Evolutionary conservation across 2,329 filamentous ascomycete species (phyloP), one percentile per base, ranked within the genome.

Genomic region (Penicillium sp.): DNA sequence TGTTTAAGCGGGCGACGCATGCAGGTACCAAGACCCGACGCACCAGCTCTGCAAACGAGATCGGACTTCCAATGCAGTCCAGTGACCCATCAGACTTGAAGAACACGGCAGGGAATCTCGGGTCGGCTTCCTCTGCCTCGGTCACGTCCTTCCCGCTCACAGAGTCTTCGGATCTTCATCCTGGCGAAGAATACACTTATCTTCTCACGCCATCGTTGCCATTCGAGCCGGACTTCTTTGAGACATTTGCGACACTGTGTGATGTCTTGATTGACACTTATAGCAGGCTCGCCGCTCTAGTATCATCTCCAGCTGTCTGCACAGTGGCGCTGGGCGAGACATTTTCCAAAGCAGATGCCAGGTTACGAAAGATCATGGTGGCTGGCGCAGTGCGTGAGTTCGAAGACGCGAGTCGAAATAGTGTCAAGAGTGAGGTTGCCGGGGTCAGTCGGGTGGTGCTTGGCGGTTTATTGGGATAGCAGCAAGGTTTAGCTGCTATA

Each of bases 161-260:
- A 50, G 84, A 82, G 61, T 76, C 76, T 55, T 76, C 71, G 8
- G 89, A 91, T 62, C 81, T 91, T 25, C 78, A 90, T 1, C 88
- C 89, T 0, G 91, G 92, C 38, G 92, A 96, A 70, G 91, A 96
- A 68, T 99, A 97, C 73, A 86, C 87, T 0, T 88, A 93, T 72
- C 82, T 99, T 1, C 82, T 97, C 21, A 97, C 93, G n/a, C 94
- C 94, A 0, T 89, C 87, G 17, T 78, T 99, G 48, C 94, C 94
- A 0, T 99, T 99, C 70, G 93, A 97, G 63, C 94, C 94, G 0
- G 94, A 99, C 75, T 99, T 96, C 70, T 94, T 93, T 74, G 92
- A 96, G 78, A 97, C 93, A 0, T 97, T 97, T 77, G 89, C 92
- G 15, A 97, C 94, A 13, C 82, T 99, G 7, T 97, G 94, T 78